Evolutionary conservation across 331 rosid species (phyloP).

Genomic region (Dryas integrifolia): DNA sequence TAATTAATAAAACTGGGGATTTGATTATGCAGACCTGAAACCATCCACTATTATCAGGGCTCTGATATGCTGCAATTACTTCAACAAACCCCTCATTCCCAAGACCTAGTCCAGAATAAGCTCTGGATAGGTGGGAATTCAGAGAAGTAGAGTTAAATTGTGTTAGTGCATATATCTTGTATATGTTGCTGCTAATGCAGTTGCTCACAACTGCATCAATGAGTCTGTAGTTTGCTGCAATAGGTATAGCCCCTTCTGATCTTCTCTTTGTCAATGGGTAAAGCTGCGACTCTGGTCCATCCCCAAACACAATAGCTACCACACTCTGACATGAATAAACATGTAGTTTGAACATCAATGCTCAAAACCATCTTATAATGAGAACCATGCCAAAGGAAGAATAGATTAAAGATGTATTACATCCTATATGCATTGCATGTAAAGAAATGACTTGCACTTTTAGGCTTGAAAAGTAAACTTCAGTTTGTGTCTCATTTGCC

Average conservation of each 20-base stretch:
- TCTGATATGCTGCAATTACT: slow-evolving; percentile 42
- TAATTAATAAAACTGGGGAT: neutral
- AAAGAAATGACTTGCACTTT: neutral
- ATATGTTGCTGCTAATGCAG: slow-evolving; percentile 40
- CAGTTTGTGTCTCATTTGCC: neutral
- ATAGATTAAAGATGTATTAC: neutral
- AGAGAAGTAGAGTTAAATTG: slow-evolving; percentile 48
- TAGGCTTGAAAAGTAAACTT: neutral
- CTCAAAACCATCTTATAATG: neutral
- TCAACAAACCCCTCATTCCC: slow-evolving; percentile 28
- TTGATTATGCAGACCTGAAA: slow-evolving; percentile 28
- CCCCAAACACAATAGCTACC: slow-evolving; percentile 40
- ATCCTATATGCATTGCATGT: no score
- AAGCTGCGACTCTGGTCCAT: slow-evolving; percentile 34
- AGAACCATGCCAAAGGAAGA: neutral
- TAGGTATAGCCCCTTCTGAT: slow-evolving; percentile 43
- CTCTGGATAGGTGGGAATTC: slow-evolving; percentile 42
- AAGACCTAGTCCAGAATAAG: slow-evolving; percentile 33
- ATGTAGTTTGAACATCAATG: neutral
- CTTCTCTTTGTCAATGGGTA: slow-evolving; percentile 44
- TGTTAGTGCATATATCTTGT: slow-evolving; percentile 37
- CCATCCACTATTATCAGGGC: slow-evolving; percentile 34
- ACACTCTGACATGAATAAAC: slow-evolving; percentile 26
- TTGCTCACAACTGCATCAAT: slow-evolving; percentile 44
- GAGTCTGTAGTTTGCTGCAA: slow-evolving; percentile 42